These are phyloP conservation scores for Babjeviella inositovora DNA, from an alignment of 805 yeast genomes.

Conservation along the genomic window DNA sequence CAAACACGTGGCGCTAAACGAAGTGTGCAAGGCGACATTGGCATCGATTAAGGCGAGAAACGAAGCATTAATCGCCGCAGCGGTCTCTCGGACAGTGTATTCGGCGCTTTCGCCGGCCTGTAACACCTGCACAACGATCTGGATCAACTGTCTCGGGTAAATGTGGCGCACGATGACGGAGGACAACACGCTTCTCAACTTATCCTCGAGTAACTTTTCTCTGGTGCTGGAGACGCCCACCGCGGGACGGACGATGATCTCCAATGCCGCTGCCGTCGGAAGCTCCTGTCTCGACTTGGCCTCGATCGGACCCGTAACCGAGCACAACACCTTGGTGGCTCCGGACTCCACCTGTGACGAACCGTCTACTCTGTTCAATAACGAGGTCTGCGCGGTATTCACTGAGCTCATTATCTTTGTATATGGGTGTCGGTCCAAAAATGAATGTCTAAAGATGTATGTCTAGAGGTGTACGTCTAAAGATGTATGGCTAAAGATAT, in stretches of 20 bases:
- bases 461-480: no score
- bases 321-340: constrained; percentile 42
- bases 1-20: constrained; percentile 43
- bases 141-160: constrained; percentile 71
- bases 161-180: constrained; percentile 41
- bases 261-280: constrained; percentile 66
- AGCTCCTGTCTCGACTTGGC: constrained; percentile 69
- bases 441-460: no score
- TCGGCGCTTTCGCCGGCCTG: constrained; percentile 29
- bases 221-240: constrained; percentile 60
- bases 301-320: constrained; percentile 88
- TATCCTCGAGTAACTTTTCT: constrained; percentile 65
- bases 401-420: no score
- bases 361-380: constrained; percentile 60
- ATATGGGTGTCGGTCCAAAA: no score
- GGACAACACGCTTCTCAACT: constrained; percentile 42
- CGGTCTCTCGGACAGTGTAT: constrained; percentile 31
- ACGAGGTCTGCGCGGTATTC: constrained; percentile 9
- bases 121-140: constrained; percentile 49
- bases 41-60: constrained; percentile 70
- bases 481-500: no score
- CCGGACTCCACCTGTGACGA: constrained; percentile 45
- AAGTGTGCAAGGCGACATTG: constrained; percentile 49
- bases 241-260: constrained; percentile 65
- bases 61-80: constrained; percentile 58